phyloP scores from a whole-genome alignment of 2,329 filamentous ascomycete genomes.

The Clonostachys solani region DNA sequence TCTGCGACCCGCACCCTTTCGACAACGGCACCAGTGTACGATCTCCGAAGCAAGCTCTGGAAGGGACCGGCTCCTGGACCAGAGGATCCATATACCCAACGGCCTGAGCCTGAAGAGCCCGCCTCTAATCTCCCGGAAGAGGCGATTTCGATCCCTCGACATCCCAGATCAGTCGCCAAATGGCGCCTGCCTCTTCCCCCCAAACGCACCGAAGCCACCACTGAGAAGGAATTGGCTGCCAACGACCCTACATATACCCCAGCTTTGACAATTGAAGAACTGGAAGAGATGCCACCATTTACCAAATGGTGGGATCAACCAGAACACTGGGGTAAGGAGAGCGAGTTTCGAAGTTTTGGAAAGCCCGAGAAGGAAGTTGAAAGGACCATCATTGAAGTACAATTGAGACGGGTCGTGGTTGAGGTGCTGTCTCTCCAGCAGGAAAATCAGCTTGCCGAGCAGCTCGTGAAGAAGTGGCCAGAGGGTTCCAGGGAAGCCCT shows the following conservation, averaged over 20 bases:
- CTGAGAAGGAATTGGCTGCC: conserved; percentile 21
- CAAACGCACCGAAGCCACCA: conserved; percentile 21
- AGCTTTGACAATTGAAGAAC: conserved; percentile 35
- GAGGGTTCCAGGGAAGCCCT: conserved; percentile 27
- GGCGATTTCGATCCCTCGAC: conserved; percentile 10
- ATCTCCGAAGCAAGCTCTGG: conserved; percentile 31
- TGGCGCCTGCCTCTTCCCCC: conserved; percentile 26
- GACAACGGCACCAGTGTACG: conserved; percentile 22
- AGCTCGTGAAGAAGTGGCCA: conserved; percentile 26
- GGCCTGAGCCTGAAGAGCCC: conserved; percentile 14
- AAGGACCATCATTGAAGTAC: conserved; percentile 37
- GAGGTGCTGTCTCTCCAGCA: conserved; percentile 43
- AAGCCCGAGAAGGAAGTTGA: conserved; percentile 33
- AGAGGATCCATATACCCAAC: conserved; percentile 31
- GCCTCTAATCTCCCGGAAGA: conserved; percentile 22
- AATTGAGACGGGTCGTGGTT: conserved; percentile 44
- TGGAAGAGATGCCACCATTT: conserved; percentile 42
- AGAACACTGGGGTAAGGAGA: conserved; percentile 45
- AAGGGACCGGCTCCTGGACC: conserved; percentile 30
- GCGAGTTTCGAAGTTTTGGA: conserved; percentile 39
- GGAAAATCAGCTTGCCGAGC: conserved; percentile 17
- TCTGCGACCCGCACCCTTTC: conserved; percentile 21
- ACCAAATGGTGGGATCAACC: conserved; percentile 48
- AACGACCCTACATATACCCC: conserved; percentile 37
- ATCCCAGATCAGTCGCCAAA: conserved; percentile 12